Conservation (phyloP, 352 stramenopile genomes). For the Globisporangium polare region DNA sequence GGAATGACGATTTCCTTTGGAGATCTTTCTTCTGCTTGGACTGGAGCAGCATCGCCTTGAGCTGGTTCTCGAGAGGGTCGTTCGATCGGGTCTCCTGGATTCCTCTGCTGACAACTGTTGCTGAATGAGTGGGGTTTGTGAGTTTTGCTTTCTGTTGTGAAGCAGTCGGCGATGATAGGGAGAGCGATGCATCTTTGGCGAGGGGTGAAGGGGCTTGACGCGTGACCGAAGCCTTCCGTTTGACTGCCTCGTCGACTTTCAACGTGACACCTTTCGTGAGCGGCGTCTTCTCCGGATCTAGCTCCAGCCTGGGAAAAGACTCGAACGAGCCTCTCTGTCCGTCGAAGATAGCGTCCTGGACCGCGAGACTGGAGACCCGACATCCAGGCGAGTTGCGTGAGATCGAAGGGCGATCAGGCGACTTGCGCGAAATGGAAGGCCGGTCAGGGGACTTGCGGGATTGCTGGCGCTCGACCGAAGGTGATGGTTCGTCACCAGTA, state of each 20-base stretch:
- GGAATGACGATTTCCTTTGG: not conserved
- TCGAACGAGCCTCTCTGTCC: conserved; percentile 34
- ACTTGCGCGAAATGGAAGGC: conserved; percentile 2
- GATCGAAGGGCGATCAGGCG: not conserved
- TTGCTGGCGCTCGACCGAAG: conserved; percentile 2
- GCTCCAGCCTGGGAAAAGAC: conserved; percentile 31
- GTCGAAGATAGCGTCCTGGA: conserved; percentile 28
- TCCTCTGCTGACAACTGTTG: not conserved
- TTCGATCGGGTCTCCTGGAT: conserved; percentile 15
- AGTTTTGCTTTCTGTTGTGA: not conserved
- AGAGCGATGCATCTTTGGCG: not conserved
- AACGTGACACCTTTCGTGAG: conserved; percentile 47
- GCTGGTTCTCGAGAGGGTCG: conserved; percentile 15
- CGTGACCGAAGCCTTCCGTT: conserved; percentile 2
- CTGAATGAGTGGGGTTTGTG: not conserved
- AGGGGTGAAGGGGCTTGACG: not conserved
- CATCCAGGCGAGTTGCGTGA: conserved; percentile 6
- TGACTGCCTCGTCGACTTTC: conserved; percentile 15
- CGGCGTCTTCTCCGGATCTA: conserved; percentile 37
- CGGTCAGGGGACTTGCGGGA: no score
- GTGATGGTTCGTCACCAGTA: not conserved
- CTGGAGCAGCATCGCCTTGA: conserved; percentile 10
- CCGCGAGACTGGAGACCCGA: not conserved
- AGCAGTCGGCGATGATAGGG: not conserved
- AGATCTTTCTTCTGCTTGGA: conserved; percentile 2